These are phyloP conservation scores for Incumbomyces delicatus DNA, from an alignment of 2,329 filamentous ascomycete species.

Conservation along the genomic window DNA sequence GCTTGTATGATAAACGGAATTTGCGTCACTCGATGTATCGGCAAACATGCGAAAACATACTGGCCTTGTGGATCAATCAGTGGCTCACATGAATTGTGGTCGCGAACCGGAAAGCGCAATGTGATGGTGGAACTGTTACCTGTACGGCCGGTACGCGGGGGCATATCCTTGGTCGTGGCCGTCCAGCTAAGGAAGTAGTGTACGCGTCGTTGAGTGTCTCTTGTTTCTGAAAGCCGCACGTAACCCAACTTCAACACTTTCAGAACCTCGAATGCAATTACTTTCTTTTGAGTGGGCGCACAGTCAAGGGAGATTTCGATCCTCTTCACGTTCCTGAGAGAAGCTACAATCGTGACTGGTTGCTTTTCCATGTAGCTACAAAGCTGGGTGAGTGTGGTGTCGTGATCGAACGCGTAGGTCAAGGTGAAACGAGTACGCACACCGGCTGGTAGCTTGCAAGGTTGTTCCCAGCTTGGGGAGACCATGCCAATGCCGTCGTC, in stretches of 20 bases:
- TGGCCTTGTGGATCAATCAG: constrained; percentile 5
- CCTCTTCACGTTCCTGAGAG: constrained; percentile 10
- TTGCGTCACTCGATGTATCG: constrained; percentile 8
- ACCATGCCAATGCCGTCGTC: constrained; percentile 15
- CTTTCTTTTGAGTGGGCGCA: not conserved
- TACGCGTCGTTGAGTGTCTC: constrained; percentile 4
- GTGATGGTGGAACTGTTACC: constrained; percentile 6
- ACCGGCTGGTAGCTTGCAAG: constrained; percentile 3
- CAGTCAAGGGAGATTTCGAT: constrained; percentile 6
- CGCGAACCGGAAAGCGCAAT: constrained; percentile 9
- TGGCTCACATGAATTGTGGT: constrained; percentile 2
- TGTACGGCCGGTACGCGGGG: not conserved
- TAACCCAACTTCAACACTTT: not conserved
- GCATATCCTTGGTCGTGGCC: constrained; percentile 6
- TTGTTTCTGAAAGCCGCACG: constrained; percentile 6
- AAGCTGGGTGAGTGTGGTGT: constrained; percentile 2
- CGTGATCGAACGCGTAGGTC: constrained; percentile 4
- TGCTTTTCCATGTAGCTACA: constrained; percentile 9
- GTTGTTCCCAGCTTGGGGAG: constrained; percentile 7
- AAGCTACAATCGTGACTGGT: constrained; percentile 9
- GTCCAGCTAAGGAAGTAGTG: constrained; percentile 5
- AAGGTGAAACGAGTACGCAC: constrained; percentile 10
- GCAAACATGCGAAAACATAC: constrained; percentile 12
- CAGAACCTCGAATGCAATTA: constrained; percentile 8
- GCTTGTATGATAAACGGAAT: constrained; percentile 12